Base-by-base conservation (phyloP, 192 early-diverging fungal genomes). In the Mycoemilia scoparia region DNA sequence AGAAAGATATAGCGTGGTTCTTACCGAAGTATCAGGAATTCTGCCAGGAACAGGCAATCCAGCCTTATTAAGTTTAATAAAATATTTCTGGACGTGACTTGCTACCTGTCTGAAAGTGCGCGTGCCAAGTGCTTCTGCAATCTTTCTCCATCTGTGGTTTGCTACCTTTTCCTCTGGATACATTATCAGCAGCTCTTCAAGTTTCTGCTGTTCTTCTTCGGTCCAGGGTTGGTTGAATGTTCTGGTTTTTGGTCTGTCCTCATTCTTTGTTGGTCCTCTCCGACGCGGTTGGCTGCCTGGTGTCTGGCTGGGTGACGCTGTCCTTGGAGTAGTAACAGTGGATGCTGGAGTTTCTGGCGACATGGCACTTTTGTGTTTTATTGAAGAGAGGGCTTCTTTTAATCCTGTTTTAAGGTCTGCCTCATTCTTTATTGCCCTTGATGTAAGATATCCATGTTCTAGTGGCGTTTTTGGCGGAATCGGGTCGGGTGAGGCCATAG, bases 51-150 rank as follows among this genome's bases (percentile, higher is more conserved):
- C 70, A 15, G 74, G 74, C 29, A 82, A 39, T 4, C 78, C 78
- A 17, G 63, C 57, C 30, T 77, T 78, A n/a, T 64, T 66, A 26
- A 82, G 42, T 48, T 82, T 82, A 57, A 77, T 76, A 54, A 78
- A 78, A 47, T 82, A 78, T 45, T 81, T 81, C 60, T 81, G 78
- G 15, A 81, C 70, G 24, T 76, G 67, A 42, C 78, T 81, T 7
- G 72, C 73, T 24, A 82, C 78, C 39, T 82, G 78, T 7, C 70
- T 60, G 32, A 75, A 70, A 7, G 70, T 78, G 35, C 78, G 66
- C 0, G 76, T 75, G 27, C 74, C 74, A 32, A 82, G 38, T 2
- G 74, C 74, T 13, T 55, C 47, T n/a, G 73, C 69, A 27, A 78
- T 82, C 45, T 76, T 81, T 45, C 74, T 67, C 47, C 71, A 78